Evolutionary conservation across 2,329 filamentous ascomycete species (phyloP).

Genomic region (Aspergillus caelatus): DNA sequence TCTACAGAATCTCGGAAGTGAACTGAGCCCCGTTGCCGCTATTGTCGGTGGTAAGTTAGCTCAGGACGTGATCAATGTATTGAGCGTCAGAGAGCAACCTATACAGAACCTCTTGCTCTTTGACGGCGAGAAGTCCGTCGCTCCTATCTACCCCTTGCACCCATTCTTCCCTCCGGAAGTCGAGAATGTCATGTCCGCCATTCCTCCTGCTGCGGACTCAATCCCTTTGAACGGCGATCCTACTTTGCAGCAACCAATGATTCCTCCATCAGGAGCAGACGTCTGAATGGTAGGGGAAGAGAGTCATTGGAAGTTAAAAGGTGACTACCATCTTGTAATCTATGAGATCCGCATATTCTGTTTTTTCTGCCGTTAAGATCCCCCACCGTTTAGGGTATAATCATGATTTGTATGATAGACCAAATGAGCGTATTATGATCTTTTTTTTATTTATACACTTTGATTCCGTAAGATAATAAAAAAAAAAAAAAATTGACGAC

Average conservation of each 20-base stretch:
- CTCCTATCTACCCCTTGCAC: constrained; percentile 79
- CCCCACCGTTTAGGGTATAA: not conserved
- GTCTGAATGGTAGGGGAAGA: not conserved
- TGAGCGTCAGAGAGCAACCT: constrained; percentile 87
- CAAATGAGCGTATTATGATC: not conserved
- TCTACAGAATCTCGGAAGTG: constrained; percentile 80
- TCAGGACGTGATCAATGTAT: constrained; percentile 96
- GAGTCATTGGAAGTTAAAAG: not conserved
- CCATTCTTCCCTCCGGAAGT: constrained; percentile 56
- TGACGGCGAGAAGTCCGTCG: constrained; percentile 79
- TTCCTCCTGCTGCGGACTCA: constrained; percentile 30
- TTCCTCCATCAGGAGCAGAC: not conserved
- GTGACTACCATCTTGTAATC: not conserved
- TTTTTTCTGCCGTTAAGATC: not conserved
- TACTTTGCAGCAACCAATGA: not conserved
- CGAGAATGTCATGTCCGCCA: constrained; percentile 29
- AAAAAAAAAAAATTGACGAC: no score
- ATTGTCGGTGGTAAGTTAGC: constrained; percentile 88
- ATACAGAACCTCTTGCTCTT: constrained; percentile 95
- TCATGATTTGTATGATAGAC: constrained; percentile 20
- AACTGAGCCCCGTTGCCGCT: constrained; percentile 83
- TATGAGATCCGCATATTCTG: no score
- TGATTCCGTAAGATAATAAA: not conserved
- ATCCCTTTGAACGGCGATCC: constrained; percentile 26
- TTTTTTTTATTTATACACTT: not conserved